These are phyloP conservation scores for Macrotyloma uniflorum DNA, from an alignment of 306 rosid genomes.

Conservation along the genomic window DNA sequence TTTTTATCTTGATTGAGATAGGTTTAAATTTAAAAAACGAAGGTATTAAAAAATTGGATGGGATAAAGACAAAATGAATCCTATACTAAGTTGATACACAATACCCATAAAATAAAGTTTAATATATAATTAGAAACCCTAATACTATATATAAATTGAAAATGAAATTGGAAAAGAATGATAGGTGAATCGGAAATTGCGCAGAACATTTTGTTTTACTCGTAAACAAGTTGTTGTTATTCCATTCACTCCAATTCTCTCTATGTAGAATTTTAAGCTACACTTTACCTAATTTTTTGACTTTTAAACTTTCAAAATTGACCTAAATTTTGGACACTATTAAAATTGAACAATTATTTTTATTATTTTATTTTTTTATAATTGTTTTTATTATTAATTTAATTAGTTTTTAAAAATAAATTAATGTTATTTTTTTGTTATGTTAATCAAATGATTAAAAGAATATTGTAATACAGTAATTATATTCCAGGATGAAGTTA, in stretches of 20 bases:
- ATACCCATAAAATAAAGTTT: background rate
- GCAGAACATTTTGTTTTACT: background rate
- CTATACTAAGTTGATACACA: background rate
- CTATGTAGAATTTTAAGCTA: background rate
- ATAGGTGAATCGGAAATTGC: slow-evolving; percentile 1
- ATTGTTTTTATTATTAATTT: no score
- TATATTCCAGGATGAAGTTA: no score
- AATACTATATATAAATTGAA: background rate
- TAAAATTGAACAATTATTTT: no score
- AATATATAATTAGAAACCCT: background rate
- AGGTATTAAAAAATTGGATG: background rate
- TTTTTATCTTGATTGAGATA: background rate
- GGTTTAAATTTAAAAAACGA: no score
- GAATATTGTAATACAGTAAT: no score
- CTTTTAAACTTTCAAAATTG: slow-evolving; percentile 32
- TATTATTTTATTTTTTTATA: no score
- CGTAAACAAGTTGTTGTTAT: slow-evolving; percentile 8
- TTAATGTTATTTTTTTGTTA: no score
- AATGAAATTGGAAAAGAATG: slow-evolving; percentile 2
- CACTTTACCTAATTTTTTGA: slow-evolving; percentile 28
- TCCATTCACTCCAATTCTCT: background rate
- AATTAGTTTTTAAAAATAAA: no score
- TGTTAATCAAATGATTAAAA: no score
- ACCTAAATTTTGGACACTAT: background rate
- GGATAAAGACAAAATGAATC: background rate